phyloP scores from a whole-genome alignment of 108 stramenopile genomes.

The Hondaea fermentalgiana region DNA sequence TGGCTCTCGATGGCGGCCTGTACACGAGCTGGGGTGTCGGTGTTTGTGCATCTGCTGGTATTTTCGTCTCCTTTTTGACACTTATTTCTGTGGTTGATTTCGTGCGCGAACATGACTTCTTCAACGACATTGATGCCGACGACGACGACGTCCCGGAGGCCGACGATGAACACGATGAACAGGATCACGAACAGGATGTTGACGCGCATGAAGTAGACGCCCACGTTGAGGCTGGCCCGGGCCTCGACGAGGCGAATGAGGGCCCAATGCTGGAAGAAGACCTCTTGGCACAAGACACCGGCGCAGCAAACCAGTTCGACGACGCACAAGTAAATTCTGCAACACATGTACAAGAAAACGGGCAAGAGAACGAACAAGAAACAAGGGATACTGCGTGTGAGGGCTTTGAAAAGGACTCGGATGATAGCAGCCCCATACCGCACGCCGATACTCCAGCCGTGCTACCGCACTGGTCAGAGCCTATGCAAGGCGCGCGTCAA shows the following conservation, averaged over 20 bases:
- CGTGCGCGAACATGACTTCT: not conserved
- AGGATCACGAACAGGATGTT: not conserved
- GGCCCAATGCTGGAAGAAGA: not conserved
- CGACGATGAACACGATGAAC: not conserved
- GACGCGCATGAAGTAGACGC: not conserved
- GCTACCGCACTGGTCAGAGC: too few relatives aligned
- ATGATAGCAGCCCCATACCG: too few relatives aligned
- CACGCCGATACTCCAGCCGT: too few relatives aligned
- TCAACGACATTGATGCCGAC: not conserved
- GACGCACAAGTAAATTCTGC: not conserved
- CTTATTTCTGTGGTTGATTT: not conserved
- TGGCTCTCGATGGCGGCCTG: conserved; percentile 2
- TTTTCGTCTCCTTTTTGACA: not conserved
- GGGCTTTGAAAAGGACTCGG: too few relatives aligned
- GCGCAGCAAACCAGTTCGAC: not conserved
- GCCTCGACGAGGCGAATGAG: too few relatives aligned
- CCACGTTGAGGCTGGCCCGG: too few relatives aligned
- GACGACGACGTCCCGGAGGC: not conserved
- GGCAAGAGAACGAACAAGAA: too few relatives aligned
- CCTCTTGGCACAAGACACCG: not conserved
- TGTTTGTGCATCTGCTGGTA: not conserved
- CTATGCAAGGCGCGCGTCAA: too few relatives aligned
- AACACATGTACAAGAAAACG: too few relatives aligned
- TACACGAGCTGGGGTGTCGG: conserved; percentile 11
- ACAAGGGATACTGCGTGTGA: too few relatives aligned